phyloP scores from a whole-genome alignment of 2,329 filamentous ascomycete genomes.

The Colletotrichum sp. region DNA sequence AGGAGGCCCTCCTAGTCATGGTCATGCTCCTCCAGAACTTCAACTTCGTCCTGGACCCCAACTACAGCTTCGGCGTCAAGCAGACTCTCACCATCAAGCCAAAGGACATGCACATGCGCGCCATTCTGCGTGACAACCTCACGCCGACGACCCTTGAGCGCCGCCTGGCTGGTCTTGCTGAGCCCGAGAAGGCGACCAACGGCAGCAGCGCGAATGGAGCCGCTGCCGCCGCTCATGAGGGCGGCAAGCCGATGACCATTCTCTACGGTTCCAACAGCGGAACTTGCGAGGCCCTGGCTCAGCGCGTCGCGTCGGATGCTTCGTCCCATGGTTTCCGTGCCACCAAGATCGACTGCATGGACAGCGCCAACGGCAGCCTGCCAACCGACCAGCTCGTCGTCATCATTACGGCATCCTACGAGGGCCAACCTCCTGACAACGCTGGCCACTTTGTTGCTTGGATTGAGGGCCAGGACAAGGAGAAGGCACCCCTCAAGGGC shows the following conservation, averaged over 20 bases:
- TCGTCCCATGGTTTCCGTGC: conserved; percentile 58
- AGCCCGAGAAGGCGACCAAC: neutral
- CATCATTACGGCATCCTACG: conserved; percentile 70
- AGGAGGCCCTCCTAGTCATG: conserved; percentile 50
- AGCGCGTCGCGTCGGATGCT: conserved; percentile 61
- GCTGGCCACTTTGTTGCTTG: conserved; percentile 68
- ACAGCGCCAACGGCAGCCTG: conserved; percentile 60
- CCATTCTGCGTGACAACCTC: conserved; percentile 51
- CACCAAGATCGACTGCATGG: conserved; percentile 53
- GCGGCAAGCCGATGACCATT: conserved; percentile 53
- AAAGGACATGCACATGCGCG: conserved; percentile 63
- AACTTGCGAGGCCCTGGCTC: conserved; percentile 70
- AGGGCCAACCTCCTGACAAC: conserved; percentile 73
- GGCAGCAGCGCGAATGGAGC: neutral
- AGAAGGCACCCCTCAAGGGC: conserved; percentile 45
- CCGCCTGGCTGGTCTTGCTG: conserved; percentile 39
- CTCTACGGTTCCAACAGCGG: conserved; percentile 74
- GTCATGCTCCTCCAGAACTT: conserved; percentile 70
- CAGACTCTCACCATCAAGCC: conserved; percentile 65
- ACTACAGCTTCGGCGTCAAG: conserved; percentile 56
- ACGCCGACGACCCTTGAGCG: conserved; percentile 47
- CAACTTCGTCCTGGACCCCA: conserved; percentile 64
- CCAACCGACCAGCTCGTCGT: conserved; percentile 62
- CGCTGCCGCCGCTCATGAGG: neutral
- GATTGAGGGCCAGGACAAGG: conserved; percentile 56